Evolutionary conservation across 768 basidiomycete genomes (phyloP), one percentile per base, ranked within the genome.

Genomic region (Lepiota brunneoincarnata): DNA sequence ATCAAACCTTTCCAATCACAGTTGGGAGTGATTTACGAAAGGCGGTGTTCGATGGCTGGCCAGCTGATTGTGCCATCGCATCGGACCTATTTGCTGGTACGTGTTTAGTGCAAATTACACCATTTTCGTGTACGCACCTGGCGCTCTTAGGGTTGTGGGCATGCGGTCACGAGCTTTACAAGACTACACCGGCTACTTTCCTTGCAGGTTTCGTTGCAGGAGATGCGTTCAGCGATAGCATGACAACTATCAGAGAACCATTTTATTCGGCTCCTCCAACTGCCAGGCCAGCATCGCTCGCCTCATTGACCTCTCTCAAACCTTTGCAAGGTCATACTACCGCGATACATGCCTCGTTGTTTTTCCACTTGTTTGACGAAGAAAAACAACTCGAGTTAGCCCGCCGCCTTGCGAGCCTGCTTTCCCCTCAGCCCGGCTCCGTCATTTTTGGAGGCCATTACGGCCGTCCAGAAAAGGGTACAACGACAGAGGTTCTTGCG

Each of bases 101-200:
- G 49, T 37, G 26, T 17, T 17, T 17, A 23, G 11, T 17, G n/a
- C 31, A 41, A 6, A 2, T 37, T 43, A 3, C 3, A 21, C 17
- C n/a, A 23, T 20, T 61, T 7, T 1, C 24, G 12, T 10, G 10
- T 28, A n/a, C 12, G 17, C 15, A 49, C n/a, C 5, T 14, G 2
- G 4, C 17, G 12, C 9, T 10, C 4, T 17, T 9, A 84, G 84
- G 68, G 7, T 80, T 82, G 56, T 86, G 83, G 84, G 72, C 79
- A 3, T 69, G 77, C 4, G 85, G 85, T 2, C 82, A 87, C 56
- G 69, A 77, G 31, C 70, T 87, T 10, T 88, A 84, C 67, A 74
- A 64, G 48, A 73, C 78, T 3, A 80, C 71, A 0, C 75, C 76
- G 0, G 67, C 74, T 31, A 72, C 75, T 0, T 86, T 81, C 64